Conservation (phyloP, 2,329 filamentous ascomycete species). For the Venturia aucupariae region DNA sequence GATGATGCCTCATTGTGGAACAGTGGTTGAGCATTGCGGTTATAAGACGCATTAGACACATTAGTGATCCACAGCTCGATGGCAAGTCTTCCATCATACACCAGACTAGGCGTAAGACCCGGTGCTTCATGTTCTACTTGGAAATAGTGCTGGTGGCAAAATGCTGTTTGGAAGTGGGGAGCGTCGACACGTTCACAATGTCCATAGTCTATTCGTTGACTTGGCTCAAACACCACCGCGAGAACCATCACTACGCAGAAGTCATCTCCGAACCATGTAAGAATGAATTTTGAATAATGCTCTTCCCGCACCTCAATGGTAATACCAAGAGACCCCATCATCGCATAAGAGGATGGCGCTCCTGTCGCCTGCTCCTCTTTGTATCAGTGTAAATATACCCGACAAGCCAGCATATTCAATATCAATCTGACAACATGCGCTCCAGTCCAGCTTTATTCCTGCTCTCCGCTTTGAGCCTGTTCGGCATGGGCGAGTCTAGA, state of each 20-base stretch:
- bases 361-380: background rate
- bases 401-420: background rate
- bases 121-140: background rate
- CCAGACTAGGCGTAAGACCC: background rate
- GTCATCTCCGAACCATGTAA: conserved; percentile 1
- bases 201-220: background rate
- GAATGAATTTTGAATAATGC: background rate
- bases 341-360: conserved; percentile 7
- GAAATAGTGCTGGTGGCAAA: background rate
- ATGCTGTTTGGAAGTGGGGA: background rate
- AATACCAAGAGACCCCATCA: background rate
- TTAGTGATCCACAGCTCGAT: background rate
- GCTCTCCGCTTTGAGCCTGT: background rate
- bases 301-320: conserved; percentile 2
- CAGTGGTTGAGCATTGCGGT: background rate
- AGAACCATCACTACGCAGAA: background rate
- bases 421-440: conserved; percentile 2
- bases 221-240: background rate
- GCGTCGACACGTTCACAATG: background rate
- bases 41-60: background rate
- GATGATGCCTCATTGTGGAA: background rate
- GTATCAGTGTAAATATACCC: background rate
- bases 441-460: background rate
- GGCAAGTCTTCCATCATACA: background rate
- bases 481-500: background rate